Percentiles rank a stretch among this genome's conserved stretches.
Evolutionary conservation across 2,329 filamentous ascomycete genomes (phyloP).

Genomic region (Chrysosporium queenslandicum): DNA sequence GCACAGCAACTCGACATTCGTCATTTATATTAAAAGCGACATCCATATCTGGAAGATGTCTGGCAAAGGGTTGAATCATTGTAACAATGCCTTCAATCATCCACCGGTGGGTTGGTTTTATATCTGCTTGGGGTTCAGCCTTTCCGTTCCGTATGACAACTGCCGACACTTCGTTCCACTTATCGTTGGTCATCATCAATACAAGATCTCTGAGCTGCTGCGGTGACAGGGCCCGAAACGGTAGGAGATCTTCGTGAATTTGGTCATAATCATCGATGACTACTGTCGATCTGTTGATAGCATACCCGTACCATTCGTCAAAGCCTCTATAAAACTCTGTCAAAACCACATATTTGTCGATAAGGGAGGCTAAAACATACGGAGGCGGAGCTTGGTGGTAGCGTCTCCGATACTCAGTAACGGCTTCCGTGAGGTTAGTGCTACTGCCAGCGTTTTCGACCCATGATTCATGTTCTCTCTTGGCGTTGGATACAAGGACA

Average conservation of each 20-base stretch:
- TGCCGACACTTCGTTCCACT: slow-evolving; percentile 47
- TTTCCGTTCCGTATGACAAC: slow-evolving; percentile 47
- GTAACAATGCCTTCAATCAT: slow-evolving; percentile 46
- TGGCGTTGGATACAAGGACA: slow-evolving; percentile 43
- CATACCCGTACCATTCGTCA: slow-evolving; percentile 51
- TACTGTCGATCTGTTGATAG: slow-evolving; percentile 41
- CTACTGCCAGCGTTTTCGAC: slow-evolving; percentile 40
- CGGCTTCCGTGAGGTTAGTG: slow-evolving; percentile 41
- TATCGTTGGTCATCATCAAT: slow-evolving; percentile 44
- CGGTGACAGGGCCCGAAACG: slow-evolving; percentile 46
- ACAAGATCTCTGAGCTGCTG: slow-evolving; percentile 44
- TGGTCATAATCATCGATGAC: slow-evolving; percentile 53
- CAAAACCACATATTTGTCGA: slow-evolving; percentile 1
- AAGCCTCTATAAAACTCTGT: slow-evolving; percentile 37
- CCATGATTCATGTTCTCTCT: slow-evolving; percentile 42
- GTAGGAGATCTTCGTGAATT: slow-evolving; percentile 47
- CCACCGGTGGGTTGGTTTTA: slow-evolving; percentile 48
- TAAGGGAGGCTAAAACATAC: slow-evolving; percentile 21
- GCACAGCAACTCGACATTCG: slow-evolving; percentile 48
- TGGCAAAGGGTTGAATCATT: slow-evolving; percentile 46
- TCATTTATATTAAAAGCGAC: slow-evolving; percentile 54
- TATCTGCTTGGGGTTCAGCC: slow-evolving; percentile 41
- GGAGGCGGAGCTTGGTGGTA: slow-evolving; percentile 49
- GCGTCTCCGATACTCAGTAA: slow-evolving; percentile 42
- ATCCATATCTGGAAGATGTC: slow-evolving; percentile 53